These are phyloP conservation scores for Echeveria elegans DNA, from an alignment of 164 flowering plant species.

Conservation along the genomic window DNA sequence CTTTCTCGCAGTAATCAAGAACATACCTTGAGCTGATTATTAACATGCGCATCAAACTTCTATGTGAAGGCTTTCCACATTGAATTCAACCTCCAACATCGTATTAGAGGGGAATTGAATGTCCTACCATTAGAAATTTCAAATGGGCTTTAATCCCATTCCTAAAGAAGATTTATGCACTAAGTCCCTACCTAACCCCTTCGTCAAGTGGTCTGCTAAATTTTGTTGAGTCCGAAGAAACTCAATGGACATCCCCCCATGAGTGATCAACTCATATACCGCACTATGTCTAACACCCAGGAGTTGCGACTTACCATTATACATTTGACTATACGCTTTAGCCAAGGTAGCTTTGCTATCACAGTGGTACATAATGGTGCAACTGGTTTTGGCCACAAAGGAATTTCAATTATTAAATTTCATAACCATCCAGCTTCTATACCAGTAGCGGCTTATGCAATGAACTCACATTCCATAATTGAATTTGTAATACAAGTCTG, in stretches of 20 bases:
- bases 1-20: not conserved
- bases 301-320: slow-evolving; percentile 22
- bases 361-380: slow-evolving; percentile 13
- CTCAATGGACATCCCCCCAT: slow-evolving; percentile 7
- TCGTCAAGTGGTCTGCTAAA: slow-evolving; percentile 12
- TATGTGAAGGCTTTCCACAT: not conserved
- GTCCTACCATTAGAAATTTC: not conserved
- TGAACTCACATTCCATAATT: slow-evolving; percentile 20
- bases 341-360: slow-evolving; percentile 20
- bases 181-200: slow-evolving; percentile 10
- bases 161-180: not conserved
- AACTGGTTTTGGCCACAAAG: slow-evolving; percentile 19
- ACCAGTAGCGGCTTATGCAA: slow-evolving; percentile 14
- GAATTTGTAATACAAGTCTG: slow-evolving; percentile 19
- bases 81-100: not conserved
- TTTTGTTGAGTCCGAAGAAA: slow-evolving; percentile 14
- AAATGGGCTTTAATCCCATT: no score
- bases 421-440: slow-evolving; percentile 9
- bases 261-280: slow-evolving; percentile 7
- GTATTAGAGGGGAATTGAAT: not conserved
- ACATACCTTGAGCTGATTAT: not conserved
- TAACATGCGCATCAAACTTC: not conserved
- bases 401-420: not conserved
- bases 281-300: slow-evolving; percentile 17
- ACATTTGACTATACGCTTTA: slow-evolving; percentile 14